Evolutionary conservation across 192 early-diverging fungal species (phyloP).

Genomic region (Backusella liffmaniae): DNA sequence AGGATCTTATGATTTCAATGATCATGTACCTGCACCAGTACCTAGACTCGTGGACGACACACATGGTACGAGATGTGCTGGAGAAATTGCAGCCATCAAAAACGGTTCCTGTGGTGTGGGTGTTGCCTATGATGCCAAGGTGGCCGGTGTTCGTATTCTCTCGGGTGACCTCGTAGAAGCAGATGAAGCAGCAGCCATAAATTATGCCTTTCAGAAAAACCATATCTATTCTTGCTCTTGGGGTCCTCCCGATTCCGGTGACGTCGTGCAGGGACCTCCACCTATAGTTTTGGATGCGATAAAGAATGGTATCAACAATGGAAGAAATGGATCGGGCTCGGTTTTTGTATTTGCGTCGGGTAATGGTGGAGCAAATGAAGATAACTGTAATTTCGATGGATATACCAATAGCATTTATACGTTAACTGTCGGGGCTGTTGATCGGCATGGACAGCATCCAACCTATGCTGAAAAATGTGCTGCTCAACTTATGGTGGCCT

Average conservation of each 20-base stretch:
- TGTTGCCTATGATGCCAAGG: conserved; percentile 83
- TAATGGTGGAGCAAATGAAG: conserved; percentile 76
- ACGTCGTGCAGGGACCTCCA: conserved; percentile 80
- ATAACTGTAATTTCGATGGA: conserved; percentile 97
- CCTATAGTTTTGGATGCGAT: conserved; percentile 81
- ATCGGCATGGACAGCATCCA: conserved; percentile 74
- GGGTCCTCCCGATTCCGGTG: conserved; percentile 92
- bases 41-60: conserved; percentile 77
- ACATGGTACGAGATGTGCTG: conserved; percentile 97
- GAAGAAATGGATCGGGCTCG: conserved; percentile 81
- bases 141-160: conserved; percentile 88
- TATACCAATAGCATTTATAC: conserved; percentile 97
- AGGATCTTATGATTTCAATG: conserved; percentile 96
- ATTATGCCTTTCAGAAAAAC: conserved; percentile 84
- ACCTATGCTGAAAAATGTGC: conserved; percentile 85
- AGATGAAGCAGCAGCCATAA: conserved; percentile 90
- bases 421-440: conserved; percentile 89
- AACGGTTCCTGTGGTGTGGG: conserved; percentile 95
- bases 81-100: conserved; percentile 87
- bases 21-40: conserved; percentile 68
- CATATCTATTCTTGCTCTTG: conserved; percentile 97
- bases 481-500: conserved; percentile 86
- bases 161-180: conserved; percentile 85
- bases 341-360: conserved; percentile 96
- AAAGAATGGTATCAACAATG: conserved; percentile 84